A percentile compares a stretch with the other conserved stretches of the same genome.
These are phyloP conservation scores for Blastomyces emzantsi DNA, from an alignment of 2,329 filamentous ascomycete species.

Conservation along the genomic window DNA sequence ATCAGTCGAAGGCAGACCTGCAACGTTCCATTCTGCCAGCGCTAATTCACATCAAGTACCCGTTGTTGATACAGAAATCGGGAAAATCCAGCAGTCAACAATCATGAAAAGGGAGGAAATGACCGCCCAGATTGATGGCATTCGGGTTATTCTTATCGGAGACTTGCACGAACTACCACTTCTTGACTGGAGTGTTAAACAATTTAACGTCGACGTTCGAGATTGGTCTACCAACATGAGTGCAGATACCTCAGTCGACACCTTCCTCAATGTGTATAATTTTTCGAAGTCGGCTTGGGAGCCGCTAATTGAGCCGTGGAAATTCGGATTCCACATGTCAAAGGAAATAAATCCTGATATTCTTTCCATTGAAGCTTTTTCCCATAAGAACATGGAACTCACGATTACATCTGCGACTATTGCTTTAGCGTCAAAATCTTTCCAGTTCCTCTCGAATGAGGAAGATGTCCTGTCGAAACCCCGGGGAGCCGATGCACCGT, in stretches of 20 bases:
- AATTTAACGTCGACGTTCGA: slow-evolving; percentile 71
- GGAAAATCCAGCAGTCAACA: slow-evolving; percentile 33
- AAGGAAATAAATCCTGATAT: slow-evolving; percentile 66
- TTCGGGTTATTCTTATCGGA: slow-evolving; percentile 88
- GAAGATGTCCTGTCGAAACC: slow-evolving; percentile 92
- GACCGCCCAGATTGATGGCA: slow-evolving; percentile 74
- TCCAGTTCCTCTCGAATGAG: slow-evolving; percentile 77
- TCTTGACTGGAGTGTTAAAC: slow-evolving; percentile 85
- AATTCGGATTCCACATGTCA: slow-evolving; percentile 80
- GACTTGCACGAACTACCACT: slow-evolving; percentile 94
- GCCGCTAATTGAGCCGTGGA: slow-evolving; percentile 91
- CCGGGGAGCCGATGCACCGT: slow-evolving; percentile 81
- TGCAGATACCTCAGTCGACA: slow-evolving; percentile 82
- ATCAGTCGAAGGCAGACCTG: neutral
- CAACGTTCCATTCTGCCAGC: neutral
- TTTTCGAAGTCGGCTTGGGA: slow-evolving; percentile 99
- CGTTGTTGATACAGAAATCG: slow-evolving; percentile 9
- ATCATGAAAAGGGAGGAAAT: slow-evolving; percentile 67
- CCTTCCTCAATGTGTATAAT: slow-evolving; percentile 96
- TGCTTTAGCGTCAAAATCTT: slow-evolving; percentile 83
- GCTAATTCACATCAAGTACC: neutral
- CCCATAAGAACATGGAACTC: slow-evolving; percentile 82
- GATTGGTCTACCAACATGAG: slow-evolving; percentile 88
- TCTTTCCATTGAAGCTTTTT: slow-evolving; percentile 75
- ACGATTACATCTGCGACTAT: slow-evolving; percentile 92